Percentiles rank a stretch among this genome's conserved stretches.
Conservation (phyloP, 345 rosid genomes). For the Syzygium jambos region DNA sequence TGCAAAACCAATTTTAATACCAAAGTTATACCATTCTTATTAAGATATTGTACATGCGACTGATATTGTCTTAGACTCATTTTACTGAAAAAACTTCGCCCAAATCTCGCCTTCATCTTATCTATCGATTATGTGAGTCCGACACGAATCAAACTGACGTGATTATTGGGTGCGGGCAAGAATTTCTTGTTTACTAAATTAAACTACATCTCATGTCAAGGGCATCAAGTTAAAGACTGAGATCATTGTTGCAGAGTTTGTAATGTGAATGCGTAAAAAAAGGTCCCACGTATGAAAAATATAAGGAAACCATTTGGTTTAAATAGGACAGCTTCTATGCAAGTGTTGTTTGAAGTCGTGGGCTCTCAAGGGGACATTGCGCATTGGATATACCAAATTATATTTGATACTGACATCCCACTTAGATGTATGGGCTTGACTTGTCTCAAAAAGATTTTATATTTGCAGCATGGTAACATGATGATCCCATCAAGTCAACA, state of each 20-base stretch:
- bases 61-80: neutral
- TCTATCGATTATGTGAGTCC: neutral
- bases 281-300: neutral
- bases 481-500: neutral
- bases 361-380: neutral
- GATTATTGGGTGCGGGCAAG: neutral
- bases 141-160: neutral
- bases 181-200: neutral
- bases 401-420: neutral
- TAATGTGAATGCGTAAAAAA: neutral
- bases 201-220: neutral
- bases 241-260: too few species aligned
- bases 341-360: neutral
- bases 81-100: neutral
- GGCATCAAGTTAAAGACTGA: neutral
- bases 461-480: neutral
- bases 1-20: too few species aligned
- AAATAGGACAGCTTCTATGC: neutral
- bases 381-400: neutral
- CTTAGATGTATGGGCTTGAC: neutral
- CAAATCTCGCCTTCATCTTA: neutral
- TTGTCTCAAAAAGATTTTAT: neutral
- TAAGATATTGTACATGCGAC: neutral
- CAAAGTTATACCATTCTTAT: neutral
- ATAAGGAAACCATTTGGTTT: neutral